Base-by-base conservation (phyloP, 495 filamentous ascomycete species). In the Letharia lupina region DNA sequence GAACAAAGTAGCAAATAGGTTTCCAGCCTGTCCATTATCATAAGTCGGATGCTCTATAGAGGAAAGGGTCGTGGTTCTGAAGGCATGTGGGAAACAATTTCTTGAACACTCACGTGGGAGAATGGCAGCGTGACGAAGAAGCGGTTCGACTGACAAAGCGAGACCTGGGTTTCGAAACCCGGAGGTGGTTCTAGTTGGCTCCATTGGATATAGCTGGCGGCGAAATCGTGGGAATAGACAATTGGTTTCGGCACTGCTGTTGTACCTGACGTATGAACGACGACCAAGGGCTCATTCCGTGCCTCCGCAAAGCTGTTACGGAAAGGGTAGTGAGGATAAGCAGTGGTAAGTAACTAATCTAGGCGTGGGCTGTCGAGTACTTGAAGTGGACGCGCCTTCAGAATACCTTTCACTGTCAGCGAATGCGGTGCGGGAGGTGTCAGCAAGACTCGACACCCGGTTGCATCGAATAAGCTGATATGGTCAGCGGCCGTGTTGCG, bases 401-500 rank as follows among this genome's bases (percentile, higher is more conserved):
- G 4, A 47, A 47, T 18, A 0, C 15, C 15, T 3, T 18, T 20
- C 15, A 47, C 44, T 20, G 20, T 18, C 44, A 15, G 16, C 16
- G 44, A 47, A 47, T 20, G 44, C 16, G 44, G 44, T 47, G 44
- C 44, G 2, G 74, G 50, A 40, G 77, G 72, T 0, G 66, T 50
- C 0, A 64, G 45, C 3, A 73, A 62, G 20, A 68, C 31, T 33
- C 68, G 69, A 3, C 73, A 72, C 3, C 62, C 47, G 1, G 73
- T 70, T 2, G 40, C 39, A 20, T 70, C 20, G 11, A 80, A 65
- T 9, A 79, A 70, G 40, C 44, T 64, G 28, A 62, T 47, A 44
- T 77, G 74, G 13, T 72, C 77, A 12, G 61, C 66, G 7, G 63
- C 47, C 50, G 73, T 77, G 69, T 80, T 75, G 1, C 75, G 73